A percentile compares a stretch with the other conserved stretches of the same genome.
These are phyloP conservation scores for Blastobotrys proliferans DNA, from an alignment of 1,139 yeast genomes.

Conservation along the genomic window DNA sequence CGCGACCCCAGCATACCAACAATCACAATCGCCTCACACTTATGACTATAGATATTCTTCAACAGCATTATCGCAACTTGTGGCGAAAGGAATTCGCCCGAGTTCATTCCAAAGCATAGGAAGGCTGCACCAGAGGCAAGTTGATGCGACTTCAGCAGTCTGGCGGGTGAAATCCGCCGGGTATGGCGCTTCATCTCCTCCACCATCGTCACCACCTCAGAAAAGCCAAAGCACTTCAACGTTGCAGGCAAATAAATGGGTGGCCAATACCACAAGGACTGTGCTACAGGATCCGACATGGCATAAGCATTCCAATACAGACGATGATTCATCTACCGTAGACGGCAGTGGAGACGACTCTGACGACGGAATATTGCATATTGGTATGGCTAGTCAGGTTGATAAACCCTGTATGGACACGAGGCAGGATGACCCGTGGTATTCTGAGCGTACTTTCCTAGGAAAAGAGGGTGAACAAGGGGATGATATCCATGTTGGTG, in stretches of 20 bases:
- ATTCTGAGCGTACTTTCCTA: slow-evolving; percentile 13
- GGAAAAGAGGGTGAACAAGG: slow-evolving; percentile 18
- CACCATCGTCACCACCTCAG: neutral
- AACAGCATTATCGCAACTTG: slow-evolving; percentile 12
- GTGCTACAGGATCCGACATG: neutral
- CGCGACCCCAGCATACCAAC: neutral
- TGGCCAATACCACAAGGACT: neutral
- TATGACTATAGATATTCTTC: slow-evolving; percentile 15
- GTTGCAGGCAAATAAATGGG: neutral
- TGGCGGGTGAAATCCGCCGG: neutral
- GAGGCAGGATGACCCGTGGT: slow-evolving; percentile 15
- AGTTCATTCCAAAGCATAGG: slow-evolving; percentile 3
- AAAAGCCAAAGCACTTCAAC: neutral
- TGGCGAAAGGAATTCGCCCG: slow-evolving; percentile 11
- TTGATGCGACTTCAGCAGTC: neutral
- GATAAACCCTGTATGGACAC: slow-evolving; percentile 12
- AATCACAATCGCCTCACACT: slow-evolving; percentile 6
- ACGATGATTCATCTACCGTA: slow-evolving; percentile 10
- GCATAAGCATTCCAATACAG: neutral
- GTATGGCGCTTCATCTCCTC: neutral
- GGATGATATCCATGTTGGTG: slow-evolving; percentile 18
- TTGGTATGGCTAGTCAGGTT: slow-evolving; percentile 14
- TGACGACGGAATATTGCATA: slow-evolving; percentile 20
- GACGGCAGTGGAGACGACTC: neutral
- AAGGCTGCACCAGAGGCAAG: neutral